These are phyloP conservation scores for Alternaria hordeiaustralica DNA, from an alignment of 2,329 filamentous ascomycete genomes.

Conservation along the genomic window DNA sequence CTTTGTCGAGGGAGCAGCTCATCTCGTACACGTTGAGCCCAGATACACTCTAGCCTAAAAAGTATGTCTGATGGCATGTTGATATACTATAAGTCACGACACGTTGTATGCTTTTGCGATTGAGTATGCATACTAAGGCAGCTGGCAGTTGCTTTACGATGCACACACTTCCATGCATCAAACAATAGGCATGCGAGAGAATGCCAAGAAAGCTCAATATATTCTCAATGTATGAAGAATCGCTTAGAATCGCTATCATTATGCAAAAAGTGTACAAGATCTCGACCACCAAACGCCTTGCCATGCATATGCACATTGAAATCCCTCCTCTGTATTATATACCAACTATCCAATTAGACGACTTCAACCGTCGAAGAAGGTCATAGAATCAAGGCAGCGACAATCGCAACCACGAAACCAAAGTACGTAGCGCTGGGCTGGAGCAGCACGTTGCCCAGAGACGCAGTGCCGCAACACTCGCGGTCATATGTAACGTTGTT, in stretches of 20 bases:
- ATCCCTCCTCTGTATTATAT: background rate
- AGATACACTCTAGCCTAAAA: too few species aligned
- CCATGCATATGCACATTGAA: background rate
- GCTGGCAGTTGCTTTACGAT: background rate
- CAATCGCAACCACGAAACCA: slow-evolving; percentile 23
- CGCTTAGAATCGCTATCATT: background rate
- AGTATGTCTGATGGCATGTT: too few species aligned
- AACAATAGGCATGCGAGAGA: background rate
- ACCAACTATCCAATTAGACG: background rate
- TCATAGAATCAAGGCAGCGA: slow-evolving; percentile 27
- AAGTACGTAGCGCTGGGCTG: slow-evolving; percentile 24
- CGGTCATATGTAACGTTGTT: slow-evolving; percentile 76
- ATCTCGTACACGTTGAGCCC: too few species aligned
- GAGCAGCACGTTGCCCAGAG: slow-evolving; percentile 14
- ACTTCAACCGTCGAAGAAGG: background rate
- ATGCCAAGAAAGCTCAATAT: background rate
- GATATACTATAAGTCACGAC: too few species aligned
- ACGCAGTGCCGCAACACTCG: slow-evolving; percentile 61
- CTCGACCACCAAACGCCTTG: background rate
- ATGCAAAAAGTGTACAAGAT: background rate
- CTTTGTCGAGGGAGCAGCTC: too few species aligned
- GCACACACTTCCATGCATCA: background rate
- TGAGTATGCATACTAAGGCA: too few species aligned
- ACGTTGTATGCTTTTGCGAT: too few species aligned
- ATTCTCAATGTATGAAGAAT: background rate